Base-by-base conservation (phyloP, 306 rosid genomes). In the Alnus rubra region DNA sequence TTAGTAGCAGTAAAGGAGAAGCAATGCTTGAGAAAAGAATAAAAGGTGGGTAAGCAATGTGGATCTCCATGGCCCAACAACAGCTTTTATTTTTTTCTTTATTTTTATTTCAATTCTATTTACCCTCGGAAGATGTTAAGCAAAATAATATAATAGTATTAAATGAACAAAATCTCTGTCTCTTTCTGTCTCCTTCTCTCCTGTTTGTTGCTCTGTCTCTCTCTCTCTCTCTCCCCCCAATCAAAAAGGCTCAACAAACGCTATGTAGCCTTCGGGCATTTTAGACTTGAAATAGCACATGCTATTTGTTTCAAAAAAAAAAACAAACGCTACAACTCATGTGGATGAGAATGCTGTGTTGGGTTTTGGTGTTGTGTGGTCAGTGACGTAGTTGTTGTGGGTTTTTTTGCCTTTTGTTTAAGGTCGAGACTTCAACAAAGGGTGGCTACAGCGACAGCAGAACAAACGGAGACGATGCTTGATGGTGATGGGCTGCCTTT, bases 31-130 rank as follows among this genome's bases (percentile, higher is more conserved):
- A 63, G 77, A 73, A 78, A 79, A 74, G 86, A 83, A 86, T 84
- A 89, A 91, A 83, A 86, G 90, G 94, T 92, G 80, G 97, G 90
- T 86, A 91, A 78, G 82, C 81, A 85, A 86, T 86, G 84, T 80
- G 90, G 90, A 90, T 84, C 82, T 90, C 88, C 91, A 82, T 85
- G 95, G 90, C 93, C 97, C 97, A 89, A 49, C 70, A 80, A 84
- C 90, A 81, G 84, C 89, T 82, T 84, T 86, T 60, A 69, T 64
- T 54, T n/a, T 3, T 18, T 64, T 35, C 47, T 35, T 64, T 64
- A 62, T 33, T 64, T 64, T 64, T 64, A 64, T 15, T 64, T 2
- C 37, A 59, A 28, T 59, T 28, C n/a, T 10, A 54, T 60, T 64
- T 35, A 12, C 13, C 47, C 11, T 82, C 74, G 56, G 28, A 58